Conservation (phyloP, 192 early-diverging fungal species). For the Haplosporangium gracile region DNA sequence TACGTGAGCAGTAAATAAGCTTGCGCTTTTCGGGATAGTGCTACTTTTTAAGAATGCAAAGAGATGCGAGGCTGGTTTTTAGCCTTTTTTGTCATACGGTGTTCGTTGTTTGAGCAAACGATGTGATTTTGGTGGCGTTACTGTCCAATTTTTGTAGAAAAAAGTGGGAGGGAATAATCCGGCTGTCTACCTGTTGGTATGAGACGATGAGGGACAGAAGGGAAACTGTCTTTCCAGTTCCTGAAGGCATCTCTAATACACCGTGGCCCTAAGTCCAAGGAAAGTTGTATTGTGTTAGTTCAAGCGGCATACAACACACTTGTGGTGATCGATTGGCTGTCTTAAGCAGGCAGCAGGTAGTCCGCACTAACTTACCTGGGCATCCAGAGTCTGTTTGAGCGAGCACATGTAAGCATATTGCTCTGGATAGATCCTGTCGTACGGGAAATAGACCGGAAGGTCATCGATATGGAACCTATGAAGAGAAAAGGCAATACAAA, state of each 20-base stretch:
- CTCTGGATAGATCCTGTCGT: constrained; percentile 99
- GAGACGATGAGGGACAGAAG: constrained; percentile 95
- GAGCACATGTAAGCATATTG: constrained; percentile 99
- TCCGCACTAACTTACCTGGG: constrained; percentile 66
- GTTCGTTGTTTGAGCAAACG: not conserved
- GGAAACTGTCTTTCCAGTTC: constrained; percentile 98
- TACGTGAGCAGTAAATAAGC: constrained; percentile 99
- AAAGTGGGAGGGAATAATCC: not conserved
- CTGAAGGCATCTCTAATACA: constrained; percentile 99
- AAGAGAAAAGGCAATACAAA: not conserved
- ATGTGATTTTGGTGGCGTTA: constrained; percentile 41
- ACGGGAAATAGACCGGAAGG: constrained; percentile 97
- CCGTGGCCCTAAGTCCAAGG: constrained; percentile 83
- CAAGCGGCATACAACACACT: not conserved
- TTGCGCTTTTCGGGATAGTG: constrained; percentile 93
- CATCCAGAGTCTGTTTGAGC: constrained; percentile 93
- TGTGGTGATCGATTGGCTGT: too few species aligned
- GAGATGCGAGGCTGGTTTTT: not conserved
- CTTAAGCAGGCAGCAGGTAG: too few species aligned
- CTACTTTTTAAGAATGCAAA: constrained; percentile 28
- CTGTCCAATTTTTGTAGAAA: not conserved
- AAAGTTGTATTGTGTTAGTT: not conserved
- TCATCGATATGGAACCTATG: constrained; percentile 84
- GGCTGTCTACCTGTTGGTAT: constrained; percentile 83
- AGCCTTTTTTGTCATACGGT: not conserved